Base-by-base conservation (phyloP, 1,139 yeast genomes). In the Sugiyamaella grinbergsii region DNA sequence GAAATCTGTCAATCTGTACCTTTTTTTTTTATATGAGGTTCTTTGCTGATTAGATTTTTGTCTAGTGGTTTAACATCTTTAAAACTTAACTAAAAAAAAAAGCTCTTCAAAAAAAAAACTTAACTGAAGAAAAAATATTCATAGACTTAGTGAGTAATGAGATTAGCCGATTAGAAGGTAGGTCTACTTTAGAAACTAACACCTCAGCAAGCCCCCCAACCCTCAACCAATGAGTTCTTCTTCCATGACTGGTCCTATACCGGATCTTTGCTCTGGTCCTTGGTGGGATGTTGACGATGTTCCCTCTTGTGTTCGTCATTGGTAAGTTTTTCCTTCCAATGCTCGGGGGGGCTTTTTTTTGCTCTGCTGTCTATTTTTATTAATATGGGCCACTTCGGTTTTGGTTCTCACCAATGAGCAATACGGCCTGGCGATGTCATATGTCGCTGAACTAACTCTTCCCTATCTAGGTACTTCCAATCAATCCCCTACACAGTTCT, bases 281-380 rank as follows among this genome's bases (percentile, higher is more conserved):
- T 37, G 56, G 28, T 65, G 68, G 68, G 54, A 52, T 23, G 57
- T 55, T 7, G 68, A 64, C 39, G 67, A 63, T 49, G 47, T 66
- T 16, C 60, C 58, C 22, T 53, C 58, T 6, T 66, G 69, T 45
- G 56, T 54, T 44, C 50, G 61, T 24, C 68, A 66, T 38, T 52
- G 53, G 68, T 64, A 59, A 43, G 67, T 53, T 11, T 23, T 3
- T 16, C 26, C 33, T 11, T 39, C 16, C 16, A n/a, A n/a, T n/a
- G n/a, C n/a, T n/a, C n/a, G n/a, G n/a, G n/a, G n/a, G n/a, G n/a
- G n/a, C n/a, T n/a, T n/a, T n/a, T n/a, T n/a, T n/a, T n/a, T n/a
- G n/a, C n/a, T n/a, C n/a, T n/a, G n/a, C n/a, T n/a, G n/a, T n/a
- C n/a, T n/a, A n/a, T n/a, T n/a, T n/a, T n/a, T n/a, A n/a, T n/a